Evolutionary conservation across 805 yeast genomes (phyloP), one percentile per base, ranked within the genome.

Genomic region (Schwanniomyces polymorphus): DNA sequence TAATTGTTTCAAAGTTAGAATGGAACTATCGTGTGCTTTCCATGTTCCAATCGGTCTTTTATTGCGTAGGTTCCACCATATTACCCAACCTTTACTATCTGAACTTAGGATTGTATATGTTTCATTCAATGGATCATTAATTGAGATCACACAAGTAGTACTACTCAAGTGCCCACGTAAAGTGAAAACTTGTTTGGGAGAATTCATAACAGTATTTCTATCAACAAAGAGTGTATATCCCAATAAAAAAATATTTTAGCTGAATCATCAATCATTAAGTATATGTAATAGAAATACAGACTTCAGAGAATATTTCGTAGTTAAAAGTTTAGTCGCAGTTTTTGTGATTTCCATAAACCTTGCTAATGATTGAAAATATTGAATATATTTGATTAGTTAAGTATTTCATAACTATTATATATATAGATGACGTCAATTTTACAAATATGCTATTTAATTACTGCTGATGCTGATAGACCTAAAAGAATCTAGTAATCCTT

Each of bases 11-110:
- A 86, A 58, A 0, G 85, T 72, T 21, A 86, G 55, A 1, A 88
- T 59, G 7, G 72, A 66, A 14, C 70, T 71, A 5, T 61, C 65
- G 59, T 89, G 96, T 0, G 82, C 87, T 50, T 72, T 65, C 84
- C 89, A 85, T 1, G 75, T 65, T 0, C 74, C 75, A 1, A 75
- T 41, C 0, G 90, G 86, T 40, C 94, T 63, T 34, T 82, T 67
- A 0, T 80, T 72, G 1, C 64, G 57, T 7, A 88, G 50, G 46
- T 82, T 78, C 96, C 96, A 88, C 74, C 84, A 71, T 1, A 81
- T 71, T 2, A 81, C 54, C 72, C 79, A 72, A 0, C 96, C 96
- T 0, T 68, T 59, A 25, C 81, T 82, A 58, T 87, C 94, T 5
- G 80, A 80, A 0, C 87, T 73, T 1, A 79, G 57, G 3, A 85